Base-by-base conservation (phyloP, 225 moss, liverwort and hornwort species). In the Lunularia cruciata region DNA sequence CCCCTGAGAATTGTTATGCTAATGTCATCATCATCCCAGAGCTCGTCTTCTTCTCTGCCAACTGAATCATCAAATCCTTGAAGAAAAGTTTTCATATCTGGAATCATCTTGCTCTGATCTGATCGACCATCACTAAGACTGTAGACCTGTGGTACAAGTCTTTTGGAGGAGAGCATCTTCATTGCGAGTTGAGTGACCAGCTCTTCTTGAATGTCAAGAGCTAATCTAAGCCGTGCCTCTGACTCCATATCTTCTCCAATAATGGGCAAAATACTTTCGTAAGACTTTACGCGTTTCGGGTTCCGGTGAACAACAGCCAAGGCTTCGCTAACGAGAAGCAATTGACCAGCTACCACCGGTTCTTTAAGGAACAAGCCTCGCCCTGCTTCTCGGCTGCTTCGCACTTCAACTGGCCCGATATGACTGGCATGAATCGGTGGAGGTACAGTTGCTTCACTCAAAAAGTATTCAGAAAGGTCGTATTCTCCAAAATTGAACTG, bases 361-460 rank as follows among this genome's bases (percentile, higher is more conserved):
- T 47, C 47, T 28, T 15, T 66, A 8, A 66, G 48, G 49, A 66
- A 47, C 47, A 66, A 27, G 18, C 65, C 65, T 28, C 65, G 25
- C 28, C 65, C 65, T 47, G 28, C 25, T 15, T 26, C 33, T 18
- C 1, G 27, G 30, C 45, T 8, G n/a, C 19, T 48, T 66, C 7
- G 65, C 19, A 66, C 34, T 8, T 66, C 47, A 5, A 66, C 47
- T 20, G 65, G 46, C 7, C 47, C 47, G 15, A 66, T 48, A 12
- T 31, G 49, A 19, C 27, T 32, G 2, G 28, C 32, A 32, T 16
- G 49, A 33, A 47, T 23, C 8, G 65, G 65, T 4, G 48, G 47
- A 19, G 65, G 31, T 14, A 18, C 30, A 16, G 58, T 35, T 59
- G 32, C 58, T 15, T 35, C 58, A 35, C 58, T 59, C 1, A 59